These are phyloP conservation scores for Chytriomyces hyalinus DNA, from an alignment of 192 early-diverging fungal species.

Conservation along the genomic window DNA sequence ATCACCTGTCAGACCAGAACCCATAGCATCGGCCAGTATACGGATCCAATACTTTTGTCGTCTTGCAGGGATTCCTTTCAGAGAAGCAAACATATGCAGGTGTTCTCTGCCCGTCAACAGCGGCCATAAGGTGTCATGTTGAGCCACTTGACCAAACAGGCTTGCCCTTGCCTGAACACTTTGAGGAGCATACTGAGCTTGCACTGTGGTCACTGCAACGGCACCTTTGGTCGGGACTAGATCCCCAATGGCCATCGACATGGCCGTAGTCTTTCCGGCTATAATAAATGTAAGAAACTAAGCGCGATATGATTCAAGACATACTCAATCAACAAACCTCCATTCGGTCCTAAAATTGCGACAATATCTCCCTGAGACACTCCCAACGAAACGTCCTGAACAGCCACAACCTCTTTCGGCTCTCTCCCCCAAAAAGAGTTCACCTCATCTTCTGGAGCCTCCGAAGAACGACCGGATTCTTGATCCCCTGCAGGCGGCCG, in stretches of 20 bases:
- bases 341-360: slow-evolving; percentile 46
- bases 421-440: neutral
- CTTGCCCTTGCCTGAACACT: slow-evolving; percentile 22
- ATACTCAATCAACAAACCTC: neutral
- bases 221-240: slow-evolving; percentile 34
- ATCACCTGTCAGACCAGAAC: slow-evolving; percentile 8
- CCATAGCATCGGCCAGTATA: slow-evolving; percentile 18
- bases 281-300: slow-evolving; percentile 17
- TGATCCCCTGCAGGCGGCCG: slow-evolving; percentile 3
- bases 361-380: slow-evolving; percentile 46
- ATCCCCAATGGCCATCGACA: slow-evolving; percentile 47
- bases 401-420: slow-evolving; percentile 45
- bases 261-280: slow-evolving; percentile 51
- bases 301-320: slow-evolving; percentile 17
- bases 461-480: neutral
- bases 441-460: neutral
- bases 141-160: slow-evolving; percentile 37
- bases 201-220: slow-evolving; percentile 34
- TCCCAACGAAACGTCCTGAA: slow-evolving; percentile 64
- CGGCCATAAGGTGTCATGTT: slow-evolving; percentile 49
- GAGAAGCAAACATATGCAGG: slow-evolving; percentile 40
- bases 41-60: slow-evolving; percentile 13
- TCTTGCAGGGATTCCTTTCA: slow-evolving; percentile 40
- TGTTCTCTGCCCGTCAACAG: slow-evolving; percentile 50
- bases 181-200: slow-evolving; percentile 32